These are phyloP conservation scores for Candida ponderosae DNA, from an alignment of 805 yeast genomes.

Conservation along the genomic window DNA sequence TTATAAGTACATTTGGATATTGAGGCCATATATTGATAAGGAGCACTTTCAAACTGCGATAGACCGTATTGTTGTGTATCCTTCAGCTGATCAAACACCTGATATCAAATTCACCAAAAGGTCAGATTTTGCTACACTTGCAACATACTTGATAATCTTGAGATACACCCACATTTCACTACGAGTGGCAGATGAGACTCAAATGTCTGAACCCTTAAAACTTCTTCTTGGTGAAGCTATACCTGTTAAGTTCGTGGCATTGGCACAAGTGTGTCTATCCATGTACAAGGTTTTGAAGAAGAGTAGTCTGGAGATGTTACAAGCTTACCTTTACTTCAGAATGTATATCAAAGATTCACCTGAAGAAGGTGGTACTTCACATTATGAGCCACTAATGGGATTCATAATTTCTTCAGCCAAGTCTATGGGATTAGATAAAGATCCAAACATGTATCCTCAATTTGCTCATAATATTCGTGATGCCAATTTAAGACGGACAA, in stretches of 20 bases:
- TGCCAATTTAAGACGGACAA: conserved; percentile 10
- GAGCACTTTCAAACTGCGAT: too few relatives aligned
- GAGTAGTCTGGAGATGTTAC: conserved; percentile 29
- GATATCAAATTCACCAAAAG: background rate
- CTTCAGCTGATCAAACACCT: background rate
- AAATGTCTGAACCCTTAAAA: background rate
- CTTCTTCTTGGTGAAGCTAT: background rate
- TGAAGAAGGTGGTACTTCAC: conserved; percentile 34
- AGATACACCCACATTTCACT: background rate
- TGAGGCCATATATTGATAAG: background rate
- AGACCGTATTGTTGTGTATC: background rate
- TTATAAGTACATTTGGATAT: background rate
- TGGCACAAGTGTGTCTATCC: conserved; percentile 2
- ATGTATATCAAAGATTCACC: conserved; percentile 32
- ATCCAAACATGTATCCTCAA: conserved; percentile 11
- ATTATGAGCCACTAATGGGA: conserved; percentile 27
- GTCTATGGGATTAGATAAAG: conserved; percentile 1
- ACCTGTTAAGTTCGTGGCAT: background rate
- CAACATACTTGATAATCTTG: background rate
- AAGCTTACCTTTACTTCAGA: conserved; percentile 24
- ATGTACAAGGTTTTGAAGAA: conserved; percentile 7
- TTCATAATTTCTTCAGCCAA: conserved; percentile 1
- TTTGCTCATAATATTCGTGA: conserved; percentile 2
- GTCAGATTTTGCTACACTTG: background rate
- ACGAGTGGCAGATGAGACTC: background rate